Evolutionary conservation across 345 rosid genomes (phyloP).

Genomic region (Pistacia atlantica): DNA sequence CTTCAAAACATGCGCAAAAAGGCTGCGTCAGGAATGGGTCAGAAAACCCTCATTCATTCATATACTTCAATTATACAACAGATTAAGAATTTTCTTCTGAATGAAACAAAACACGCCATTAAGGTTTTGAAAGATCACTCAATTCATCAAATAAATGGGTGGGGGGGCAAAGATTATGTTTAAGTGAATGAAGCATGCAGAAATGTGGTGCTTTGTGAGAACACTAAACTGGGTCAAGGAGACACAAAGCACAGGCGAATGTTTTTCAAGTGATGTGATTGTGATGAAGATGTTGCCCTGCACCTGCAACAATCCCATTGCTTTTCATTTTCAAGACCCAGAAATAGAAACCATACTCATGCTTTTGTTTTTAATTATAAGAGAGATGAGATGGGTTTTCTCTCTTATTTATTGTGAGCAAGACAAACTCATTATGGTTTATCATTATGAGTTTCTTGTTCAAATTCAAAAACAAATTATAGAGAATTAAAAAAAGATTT

Average conservation of each 20-base stretch:
- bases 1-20: conserved; percentile 17
- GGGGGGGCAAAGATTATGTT: neutral
- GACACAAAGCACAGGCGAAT: conserved; percentile 44
- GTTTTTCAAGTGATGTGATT: conserved; percentile 31
- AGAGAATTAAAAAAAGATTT: too few relatives aligned
- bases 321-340: too few relatives aligned
- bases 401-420: conserved; percentile 27
- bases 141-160: too few relatives aligned
- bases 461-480: conserved; percentile 10
- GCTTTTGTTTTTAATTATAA: neutral
- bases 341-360: too few relatives aligned
- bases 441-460: conserved; percentile 37
- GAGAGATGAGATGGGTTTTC: neutral
- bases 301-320: conserved; percentile 12
- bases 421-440: conserved; percentile 53
- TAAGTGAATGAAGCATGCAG: conserved; percentile 16
- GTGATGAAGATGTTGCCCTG: conserved; percentile 35
- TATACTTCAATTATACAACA: too few relatives aligned
- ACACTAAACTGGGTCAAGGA: conserved; percentile 33
- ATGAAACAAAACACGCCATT: too few relatives aligned
- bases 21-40: conserved; percentile 4
- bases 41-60: neutral
- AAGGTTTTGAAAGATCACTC: too few relatives aligned
- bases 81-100: too few relatives aligned
- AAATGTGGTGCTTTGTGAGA: neutral